phyloP scores from a whole-genome alignment of 306 rosid species.

The Quercus ilex region DNA sequence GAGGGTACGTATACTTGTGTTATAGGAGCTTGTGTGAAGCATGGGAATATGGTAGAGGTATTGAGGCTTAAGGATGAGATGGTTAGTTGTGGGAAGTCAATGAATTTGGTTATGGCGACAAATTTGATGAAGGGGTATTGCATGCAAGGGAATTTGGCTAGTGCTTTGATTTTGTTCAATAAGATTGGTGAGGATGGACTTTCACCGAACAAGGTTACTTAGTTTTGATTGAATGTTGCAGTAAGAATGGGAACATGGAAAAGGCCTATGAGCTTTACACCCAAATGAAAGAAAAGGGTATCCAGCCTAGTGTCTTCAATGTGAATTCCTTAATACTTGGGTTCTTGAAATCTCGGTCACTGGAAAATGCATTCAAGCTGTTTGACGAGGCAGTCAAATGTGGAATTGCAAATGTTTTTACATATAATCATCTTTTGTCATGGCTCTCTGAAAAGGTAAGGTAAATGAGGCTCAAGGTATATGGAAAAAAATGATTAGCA shows the following conservation, averaged over 20 bases:
- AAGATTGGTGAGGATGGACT: conserved; percentile 42
- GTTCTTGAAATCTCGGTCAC: conserved; percentile 34
- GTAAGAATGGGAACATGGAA: conserved; percentile 15
- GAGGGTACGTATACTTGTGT: background rate
- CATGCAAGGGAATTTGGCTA: conserved; percentile 40
- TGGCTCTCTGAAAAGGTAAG: conserved; percentile 44
- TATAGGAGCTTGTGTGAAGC: no score
- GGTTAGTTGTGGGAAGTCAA: no score
- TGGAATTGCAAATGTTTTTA: conserved; percentile 44
- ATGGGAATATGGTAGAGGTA: no score
- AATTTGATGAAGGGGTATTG: no score
- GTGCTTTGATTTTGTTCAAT: conserved; percentile 51
- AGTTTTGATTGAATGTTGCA: conserved; percentile 50
- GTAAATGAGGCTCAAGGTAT: no score
- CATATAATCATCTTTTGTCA: conserved; percentile 43
- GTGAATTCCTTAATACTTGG: conserved; percentile 47
- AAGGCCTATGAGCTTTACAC: conserved; percentile 43
- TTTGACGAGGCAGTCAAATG: conserved; percentile 61
- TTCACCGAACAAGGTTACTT: conserved; percentile 39
- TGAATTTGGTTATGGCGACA: no score
- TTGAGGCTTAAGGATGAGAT: no score
- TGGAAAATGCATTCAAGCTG: conserved; percentile 43
- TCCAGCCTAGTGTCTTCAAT: conserved; percentile 37
- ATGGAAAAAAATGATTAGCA: no score
- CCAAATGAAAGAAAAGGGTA: conserved; percentile 50